Evolutionary conservation across 208 protist genomes (phyloP), one percentile per base, ranked within the genome.

Genomic region (Wallacemonas sp.): DNA sequence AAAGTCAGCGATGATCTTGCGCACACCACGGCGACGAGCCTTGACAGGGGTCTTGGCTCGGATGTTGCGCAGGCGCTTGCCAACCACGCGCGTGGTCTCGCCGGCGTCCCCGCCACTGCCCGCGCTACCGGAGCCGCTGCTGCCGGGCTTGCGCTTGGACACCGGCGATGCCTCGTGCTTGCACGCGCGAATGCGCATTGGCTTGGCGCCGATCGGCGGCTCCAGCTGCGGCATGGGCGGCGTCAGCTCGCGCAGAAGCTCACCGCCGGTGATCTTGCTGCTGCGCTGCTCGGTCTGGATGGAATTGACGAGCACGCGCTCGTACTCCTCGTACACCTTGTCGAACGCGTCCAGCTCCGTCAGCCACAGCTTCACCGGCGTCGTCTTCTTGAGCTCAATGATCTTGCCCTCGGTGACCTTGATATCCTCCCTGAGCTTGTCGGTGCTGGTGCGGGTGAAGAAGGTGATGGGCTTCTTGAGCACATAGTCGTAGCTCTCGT

Each of bases 331-430:
- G 63, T 85, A 95, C 31, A 74, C 70, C 61, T 84, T 78, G 74
- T 97, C 92, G 72, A 98, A 97, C 41, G 68, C 77, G 68, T 97
- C 91, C 4, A 98, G 77, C 65, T 98, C 94, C 22, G 50, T 57
- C 18, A 84, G 49, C 93, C 94, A 98, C 57, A 98, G 74, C 71
- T 92, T 84, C 42, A 91, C 81, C 29, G 90, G 84, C 7, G 90
- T 91, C 22, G 76, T 97, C 54, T 86, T 78, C 49, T 92, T 80
- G 54, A 99, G 63, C 26, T 76, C 65, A 3, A 90, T 79, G 22
- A 97, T 84, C 52, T 83, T 69, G n/a, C 64, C 45, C 67, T 90
- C 76, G 5, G 67, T 89, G 22, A 81, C 77, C 18, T 52, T 46
- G 25, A 97, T 90, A 23, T 92, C 77, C 2, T 46, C 44, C 32